phyloP scores from a whole-genome alignment of 1,139 yeast genomes.

The Blastobotrys petasosporus region DNA sequence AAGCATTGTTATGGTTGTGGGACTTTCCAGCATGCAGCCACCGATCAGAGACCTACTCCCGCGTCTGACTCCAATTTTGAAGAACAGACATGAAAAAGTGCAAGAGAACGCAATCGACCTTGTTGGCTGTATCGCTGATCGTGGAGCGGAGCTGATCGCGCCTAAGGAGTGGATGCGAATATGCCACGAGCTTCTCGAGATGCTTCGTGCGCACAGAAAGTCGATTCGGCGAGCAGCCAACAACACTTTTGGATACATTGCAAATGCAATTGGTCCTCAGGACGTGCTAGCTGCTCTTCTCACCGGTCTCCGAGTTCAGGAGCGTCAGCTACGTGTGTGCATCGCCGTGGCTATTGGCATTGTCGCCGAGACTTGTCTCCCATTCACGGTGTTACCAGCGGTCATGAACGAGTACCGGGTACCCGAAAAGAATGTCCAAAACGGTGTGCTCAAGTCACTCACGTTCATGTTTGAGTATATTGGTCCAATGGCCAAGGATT shows the following conservation, averaged over 20 bases:
- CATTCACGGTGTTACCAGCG: constrained; percentile 94
- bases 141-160: constrained; percentile 79
- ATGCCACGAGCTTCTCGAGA: constrained; percentile 83
- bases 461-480: constrained; percentile 93
- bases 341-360: constrained; percentile 98
- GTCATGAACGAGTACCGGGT: constrained; percentile 92
- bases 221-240: constrained; percentile 81
- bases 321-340: constrained; percentile 92
- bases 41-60: constrained; percentile 81
- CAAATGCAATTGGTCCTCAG: constrained; percentile 92
- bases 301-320: constrained; percentile 84
- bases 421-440: constrained; percentile 90
- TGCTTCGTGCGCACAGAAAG: constrained; percentile 79
- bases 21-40: constrained; percentile 64
- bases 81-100: constrained; percentile 86
- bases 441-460: constrained; percentile 88
- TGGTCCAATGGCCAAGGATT: constrained; percentile 76
- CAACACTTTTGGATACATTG: constrained; percentile 84
- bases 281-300: constrained; percentile 83
- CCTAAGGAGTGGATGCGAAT: constrained; percentile 98
- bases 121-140: constrained; percentile 76
- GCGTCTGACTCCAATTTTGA: constrained; percentile 82
- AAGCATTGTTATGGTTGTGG: constrained; percentile 46
- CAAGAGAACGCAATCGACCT: constrained; percentile 78
- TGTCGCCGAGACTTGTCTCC: constrained; percentile 89